Evolutionary conservation across 2,329 filamentous ascomycete species (phyloP).

Genomic region (Cladophialophora bantiana): DNA sequence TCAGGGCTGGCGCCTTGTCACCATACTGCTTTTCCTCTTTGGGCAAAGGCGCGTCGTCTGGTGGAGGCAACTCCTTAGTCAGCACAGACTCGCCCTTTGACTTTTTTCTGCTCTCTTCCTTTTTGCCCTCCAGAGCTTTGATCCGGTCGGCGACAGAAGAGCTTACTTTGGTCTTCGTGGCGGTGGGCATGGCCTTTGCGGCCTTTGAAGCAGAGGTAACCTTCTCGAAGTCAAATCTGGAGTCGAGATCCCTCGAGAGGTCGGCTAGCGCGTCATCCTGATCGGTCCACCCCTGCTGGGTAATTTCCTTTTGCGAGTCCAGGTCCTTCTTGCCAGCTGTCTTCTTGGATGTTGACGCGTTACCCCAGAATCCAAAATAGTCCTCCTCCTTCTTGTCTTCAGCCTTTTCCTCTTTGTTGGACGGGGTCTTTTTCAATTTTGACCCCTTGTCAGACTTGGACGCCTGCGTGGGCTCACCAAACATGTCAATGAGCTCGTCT

Average conservation of each 20-base stretch:
- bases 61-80: constrained; percentile 48
- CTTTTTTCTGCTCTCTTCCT: constrained; percentile 49
- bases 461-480: constrained; percentile 39
- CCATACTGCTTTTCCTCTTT: constrained; percentile 52
- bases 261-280: constrained; percentile 49
- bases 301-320: constrained; percentile 53
- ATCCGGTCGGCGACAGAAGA: constrained; percentile 62
- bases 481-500: constrained; percentile 48
- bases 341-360: constrained; percentile 41
- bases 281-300: constrained; percentile 51
- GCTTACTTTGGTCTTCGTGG: constrained; percentile 49
- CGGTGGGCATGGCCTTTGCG: constrained; percentile 48
- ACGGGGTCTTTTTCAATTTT: constrained; percentile 38
- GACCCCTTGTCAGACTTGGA: constrained; percentile 31
- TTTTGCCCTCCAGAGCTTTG: constrained; percentile 54
- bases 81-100: constrained; percentile 49
- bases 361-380: constrained; percentile 43
- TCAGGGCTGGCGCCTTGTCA: constrained; percentile 47
- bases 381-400: constrained; percentile 39
- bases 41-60: constrained; percentile 46
- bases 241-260: constrained; percentile 51
- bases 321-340: constrained; percentile 48
- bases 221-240: constrained; percentile 47
- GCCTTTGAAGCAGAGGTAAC: constrained; percentile 52
- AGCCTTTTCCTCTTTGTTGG: constrained; percentile 41